Conservation (phyloP, 495 filamentous ascomycete genomes). For the Umbilicaria muhlenbergii region DNA sequence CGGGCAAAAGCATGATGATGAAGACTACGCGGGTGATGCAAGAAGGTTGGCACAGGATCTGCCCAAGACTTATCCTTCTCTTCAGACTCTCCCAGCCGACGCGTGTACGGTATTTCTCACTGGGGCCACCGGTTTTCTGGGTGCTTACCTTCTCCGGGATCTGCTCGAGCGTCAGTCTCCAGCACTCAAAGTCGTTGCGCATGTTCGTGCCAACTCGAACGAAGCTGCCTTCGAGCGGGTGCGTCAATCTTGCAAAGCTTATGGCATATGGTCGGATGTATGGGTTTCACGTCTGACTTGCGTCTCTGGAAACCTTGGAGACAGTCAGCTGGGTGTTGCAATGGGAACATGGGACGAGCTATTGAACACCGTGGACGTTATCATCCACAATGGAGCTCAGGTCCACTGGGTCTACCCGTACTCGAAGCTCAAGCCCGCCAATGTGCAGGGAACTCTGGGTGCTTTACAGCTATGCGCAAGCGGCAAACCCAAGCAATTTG, state of each 20-base stretch:
- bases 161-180: constrained; percentile 44
- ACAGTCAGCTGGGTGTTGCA: constrained; percentile 55
- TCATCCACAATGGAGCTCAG: constrained; percentile 82
- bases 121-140: constrained; percentile 84
- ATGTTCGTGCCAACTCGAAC: constrained; percentile 53
- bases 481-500: constrained; percentile 65
- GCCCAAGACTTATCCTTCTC: constrained; percentile 19
- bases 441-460: constrained; percentile 71
- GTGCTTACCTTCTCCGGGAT: constrained; percentile 65
- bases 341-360: constrained; percentile 47
- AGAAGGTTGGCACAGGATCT: constrained; percentile 36
- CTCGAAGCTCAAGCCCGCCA: constrained; percentile 55
- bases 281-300: constrained; percentile 49
- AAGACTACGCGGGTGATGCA: constrained; percentile 55
- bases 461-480: constrained; percentile 57
- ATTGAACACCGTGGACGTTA: constrained; percentile 48
- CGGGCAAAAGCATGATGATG: constrained; percentile 12
- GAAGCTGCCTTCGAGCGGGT: constrained; percentile 27
- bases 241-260: constrained; percentile 25
- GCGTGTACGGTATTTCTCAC: constrained; percentile 63
- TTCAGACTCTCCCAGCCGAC: background rate
- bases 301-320: constrained; percentile 57
- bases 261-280: constrained; percentile 64
- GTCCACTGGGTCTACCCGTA: constrained; percentile 85
- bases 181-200: constrained; percentile 53